phyloP scores from a whole-genome alignment of 78 protist genomes.

The Dictyostelium firmibasis region DNA sequence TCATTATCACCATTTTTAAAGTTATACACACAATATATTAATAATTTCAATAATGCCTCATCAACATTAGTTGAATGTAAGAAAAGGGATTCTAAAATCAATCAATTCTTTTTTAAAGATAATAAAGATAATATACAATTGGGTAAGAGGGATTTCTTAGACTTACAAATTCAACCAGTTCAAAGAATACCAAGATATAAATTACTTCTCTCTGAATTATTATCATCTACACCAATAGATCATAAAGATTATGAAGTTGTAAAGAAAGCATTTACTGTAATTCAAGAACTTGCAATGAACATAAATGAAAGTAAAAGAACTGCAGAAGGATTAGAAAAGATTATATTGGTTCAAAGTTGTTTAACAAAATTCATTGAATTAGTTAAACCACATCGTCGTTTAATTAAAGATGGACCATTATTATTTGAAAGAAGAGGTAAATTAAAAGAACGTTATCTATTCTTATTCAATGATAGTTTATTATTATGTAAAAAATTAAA shows the following conservation, averaged over 20 bases:
- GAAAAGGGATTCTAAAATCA: slow-evolving; percentile 59
- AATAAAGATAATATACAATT: slow-evolving; percentile 8
- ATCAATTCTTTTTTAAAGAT: slow-evolving; percentile 61
- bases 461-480: slow-evolving; percentile 51
- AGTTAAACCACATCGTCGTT: slow-evolving; percentile 50
- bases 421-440: slow-evolving; percentile 50
- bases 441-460: slow-evolving; percentile 45
- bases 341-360: slow-evolving; percentile 36
- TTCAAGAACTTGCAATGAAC: slow-evolving; percentile 47
- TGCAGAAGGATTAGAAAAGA: slow-evolving; percentile 75
- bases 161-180: slow-evolving; percentile 70
- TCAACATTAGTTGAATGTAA: slow-evolving; percentile 51
- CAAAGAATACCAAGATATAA: slow-evolving; percentile 78
- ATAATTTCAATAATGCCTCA: slow-evolving; percentile 45
- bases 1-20: slow-evolving; percentile 43
- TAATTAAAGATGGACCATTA: slow-evolving; percentile 43
- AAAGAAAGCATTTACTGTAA: slow-evolving; percentile 21
- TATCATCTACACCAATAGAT: slow-evolving; percentile 40
- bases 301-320: slow-evolving; percentile 71
- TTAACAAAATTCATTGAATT: slow-evolving; percentile 45
- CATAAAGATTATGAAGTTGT: slow-evolving; percentile 47
- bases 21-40: slow-evolving; percentile 55
- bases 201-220: slow-evolving; percentile 31
- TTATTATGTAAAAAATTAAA: slow-evolving; percentile 45
- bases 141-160: slow-evolving; percentile 45